phyloP scores from a whole-genome alignment of 2,329 filamentous ascomycete species.

The Clonostachys byssicola region DNA sequence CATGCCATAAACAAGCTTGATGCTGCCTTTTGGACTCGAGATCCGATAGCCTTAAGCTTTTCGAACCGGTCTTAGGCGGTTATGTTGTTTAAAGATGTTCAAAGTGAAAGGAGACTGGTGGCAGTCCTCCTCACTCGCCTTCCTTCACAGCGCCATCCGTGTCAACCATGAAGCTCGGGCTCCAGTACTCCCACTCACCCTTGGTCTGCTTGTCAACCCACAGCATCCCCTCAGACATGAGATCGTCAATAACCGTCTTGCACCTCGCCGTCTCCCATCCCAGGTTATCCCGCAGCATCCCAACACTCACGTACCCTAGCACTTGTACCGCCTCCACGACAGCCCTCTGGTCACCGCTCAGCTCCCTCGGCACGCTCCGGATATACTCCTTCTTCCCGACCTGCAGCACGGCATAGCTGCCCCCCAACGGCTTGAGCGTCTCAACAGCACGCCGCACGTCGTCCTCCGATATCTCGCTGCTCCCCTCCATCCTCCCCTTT shows the following conservation, averaged over 20 bases:
- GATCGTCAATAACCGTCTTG: constrained; percentile 85
- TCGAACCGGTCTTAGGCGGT: too few relatives aligned
- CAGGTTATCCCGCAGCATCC: constrained; percentile 84
- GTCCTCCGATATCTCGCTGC: constrained; percentile 81
- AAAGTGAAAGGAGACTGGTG: neutral
- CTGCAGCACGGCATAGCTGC: constrained; percentile 78
- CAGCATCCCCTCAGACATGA: constrained; percentile 83
- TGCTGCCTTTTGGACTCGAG: neutral
- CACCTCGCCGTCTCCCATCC: constrained; percentile 80
- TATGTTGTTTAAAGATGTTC: too few relatives aligned
- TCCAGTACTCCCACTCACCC: constrained; percentile 90
- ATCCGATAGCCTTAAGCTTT: too few relatives aligned
- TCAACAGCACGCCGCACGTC: constrained; percentile 88
- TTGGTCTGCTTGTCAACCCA: constrained; percentile 86
- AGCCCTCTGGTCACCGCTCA: constrained; percentile 89
- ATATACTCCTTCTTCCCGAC: constrained; percentile 87
- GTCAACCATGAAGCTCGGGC: constrained; percentile 65
- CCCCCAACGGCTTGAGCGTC: constrained; percentile 81
- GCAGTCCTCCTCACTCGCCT: neutral
- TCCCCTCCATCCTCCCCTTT: constrained; percentile 69
- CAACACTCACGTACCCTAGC: constrained; percentile 83
- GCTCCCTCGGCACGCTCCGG: constrained; percentile 86
- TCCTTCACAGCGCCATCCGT: neutral
- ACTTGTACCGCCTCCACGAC: constrained; percentile 90
- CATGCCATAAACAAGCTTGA: neutral